Conservation (phyloP, 1,139 yeast species). For the Sporopachydermia cereana region DNA sequence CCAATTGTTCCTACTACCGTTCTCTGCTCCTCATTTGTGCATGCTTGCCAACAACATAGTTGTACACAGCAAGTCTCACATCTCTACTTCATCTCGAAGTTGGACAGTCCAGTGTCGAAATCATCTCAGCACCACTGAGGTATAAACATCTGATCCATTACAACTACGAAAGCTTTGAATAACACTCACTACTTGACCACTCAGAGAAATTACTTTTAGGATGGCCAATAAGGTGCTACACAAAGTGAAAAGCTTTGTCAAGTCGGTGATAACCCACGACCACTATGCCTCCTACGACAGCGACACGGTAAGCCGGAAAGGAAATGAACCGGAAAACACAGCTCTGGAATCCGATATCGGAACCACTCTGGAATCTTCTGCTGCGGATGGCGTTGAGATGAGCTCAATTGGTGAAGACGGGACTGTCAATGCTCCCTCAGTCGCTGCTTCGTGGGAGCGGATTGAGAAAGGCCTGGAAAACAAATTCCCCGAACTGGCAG, state of each 20-base stretch:
- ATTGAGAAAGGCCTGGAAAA: conserved; percentile 65
- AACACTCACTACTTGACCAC: no score
- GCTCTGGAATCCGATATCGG: background rate
- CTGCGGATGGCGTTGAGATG: conserved; percentile 16
- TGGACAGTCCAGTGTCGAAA: no score
- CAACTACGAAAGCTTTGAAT: no score
- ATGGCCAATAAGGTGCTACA: conserved; percentile 28
- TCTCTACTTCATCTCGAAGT: no score
- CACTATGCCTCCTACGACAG: conserved; percentile 49
- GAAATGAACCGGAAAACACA: conserved; percentile 17
- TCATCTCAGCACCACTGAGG: no score
- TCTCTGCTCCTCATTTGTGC: no score
- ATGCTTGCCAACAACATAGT: no score
- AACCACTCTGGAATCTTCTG: conserved; percentile 19
- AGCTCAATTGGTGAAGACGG: conserved; percentile 24
- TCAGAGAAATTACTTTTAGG: no score
- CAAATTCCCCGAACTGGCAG: conserved; percentile 71
- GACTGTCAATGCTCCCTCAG: conserved; percentile 61
- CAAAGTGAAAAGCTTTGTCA: conserved; percentile 34
- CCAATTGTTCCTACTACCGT: no score
- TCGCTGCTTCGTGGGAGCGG: conserved; percentile 62
- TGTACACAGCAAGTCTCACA: no score
- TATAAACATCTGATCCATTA: no score
- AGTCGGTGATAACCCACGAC: conserved; percentile 52
- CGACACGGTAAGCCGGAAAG: conserved; percentile 16